phyloP scores from a whole-genome alignment of 2,329 filamentous ascomycete genomes.

The Paecilomyces fulvus region DNA sequence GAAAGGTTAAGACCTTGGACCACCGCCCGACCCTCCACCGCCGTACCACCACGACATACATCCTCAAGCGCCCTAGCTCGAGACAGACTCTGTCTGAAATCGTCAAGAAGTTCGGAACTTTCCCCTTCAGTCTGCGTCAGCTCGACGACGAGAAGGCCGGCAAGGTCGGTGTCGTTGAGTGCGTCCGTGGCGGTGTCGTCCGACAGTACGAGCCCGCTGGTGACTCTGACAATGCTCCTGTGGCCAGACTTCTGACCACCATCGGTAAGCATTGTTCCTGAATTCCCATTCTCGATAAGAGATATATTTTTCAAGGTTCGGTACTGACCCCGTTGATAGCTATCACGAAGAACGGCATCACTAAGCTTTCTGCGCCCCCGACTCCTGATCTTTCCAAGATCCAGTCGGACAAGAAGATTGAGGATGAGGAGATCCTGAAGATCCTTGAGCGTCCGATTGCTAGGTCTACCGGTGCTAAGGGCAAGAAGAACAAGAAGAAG shows the following conservation, averaged over 20 bases:
- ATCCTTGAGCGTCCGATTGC: constrained; percentile 74
- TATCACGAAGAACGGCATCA: constrained; percentile 95
- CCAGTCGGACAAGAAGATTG: constrained; percentile 96
- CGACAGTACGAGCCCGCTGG: constrained; percentile 94
- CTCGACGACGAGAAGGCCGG: constrained; percentile 93
- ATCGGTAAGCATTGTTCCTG: constrained; percentile 59
- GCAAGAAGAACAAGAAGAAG: constrained; percentile 89
- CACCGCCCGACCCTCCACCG: constrained; percentile 88
- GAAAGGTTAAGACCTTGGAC: constrained; percentile 88
- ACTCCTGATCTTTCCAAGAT: constrained; percentile 69
- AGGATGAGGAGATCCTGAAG: constrained; percentile 81
- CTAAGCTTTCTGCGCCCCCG: constrained; percentile 70
- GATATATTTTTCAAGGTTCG: background rate
- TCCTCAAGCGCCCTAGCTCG: constrained; percentile 87
- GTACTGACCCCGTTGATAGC: constrained; percentile 45
- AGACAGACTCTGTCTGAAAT: constrained; percentile 89
- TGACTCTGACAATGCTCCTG: constrained; percentile 79
- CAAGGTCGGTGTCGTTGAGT: constrained; percentile 93
- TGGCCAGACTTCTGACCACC: constrained; percentile 81
- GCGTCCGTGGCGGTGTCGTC: constrained; percentile 84
- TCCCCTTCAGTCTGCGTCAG: constrained; percentile 96
- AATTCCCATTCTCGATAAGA: background rate
- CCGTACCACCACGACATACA: constrained; percentile 84
- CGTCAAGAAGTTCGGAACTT: constrained; percentile 92
- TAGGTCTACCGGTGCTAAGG: constrained; percentile 51